Conservation (phyloP, 2,329 filamentous ascomycete species). For the Pseudocercospora macadamiae region DNA sequence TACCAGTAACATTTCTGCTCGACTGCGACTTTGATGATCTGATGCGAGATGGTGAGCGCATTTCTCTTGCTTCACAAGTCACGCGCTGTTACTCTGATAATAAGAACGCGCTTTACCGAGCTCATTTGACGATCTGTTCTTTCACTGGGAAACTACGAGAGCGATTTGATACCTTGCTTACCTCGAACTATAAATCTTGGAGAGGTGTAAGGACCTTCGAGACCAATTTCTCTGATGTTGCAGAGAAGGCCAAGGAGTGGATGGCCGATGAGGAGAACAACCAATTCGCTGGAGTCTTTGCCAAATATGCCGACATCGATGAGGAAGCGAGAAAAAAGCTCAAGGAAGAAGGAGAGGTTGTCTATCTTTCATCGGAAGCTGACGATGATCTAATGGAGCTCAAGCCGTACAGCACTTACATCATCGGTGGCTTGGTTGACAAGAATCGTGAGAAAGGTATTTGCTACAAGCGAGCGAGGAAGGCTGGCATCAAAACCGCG, state of each 20-base stretch:
- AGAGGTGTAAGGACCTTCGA: constrained; percentile 74
- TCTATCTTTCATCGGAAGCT: constrained; percentile 94
- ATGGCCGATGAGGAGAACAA: constrained; percentile 62
- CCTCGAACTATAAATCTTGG: constrained; percentile 75
- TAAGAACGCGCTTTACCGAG: constrained; percentile 65
- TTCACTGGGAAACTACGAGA: constrained; percentile 75
- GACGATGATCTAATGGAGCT: constrained; percentile 79
- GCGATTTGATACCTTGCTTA: constrained; percentile 76
- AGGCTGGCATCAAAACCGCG: constrained; percentile 79
- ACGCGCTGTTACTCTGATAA: constrained; percentile 91
- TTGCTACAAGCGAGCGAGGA: constrained; percentile 79
- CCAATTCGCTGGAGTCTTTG: constrained; percentile 33
- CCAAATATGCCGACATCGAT: constrained; percentile 27
- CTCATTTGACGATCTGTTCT: constrained; percentile 75
- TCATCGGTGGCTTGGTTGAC: constrained; percentile 92
- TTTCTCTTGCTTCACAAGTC: constrained; percentile 81
- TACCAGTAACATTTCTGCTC: constrained; percentile 79
- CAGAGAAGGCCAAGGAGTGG: constrained; percentile 64
- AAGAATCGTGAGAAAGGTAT: constrained; percentile 95
- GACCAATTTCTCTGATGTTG: constrained; percentile 72
- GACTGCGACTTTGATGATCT: constrained; percentile 91
- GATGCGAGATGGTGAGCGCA: constrained; percentile 84
- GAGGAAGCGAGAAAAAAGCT: constrained; percentile 25
- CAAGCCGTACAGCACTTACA: constrained; percentile 86
- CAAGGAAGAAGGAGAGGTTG: constrained; percentile 58